A percentile compares a stretch with the other conserved stretches of the same genome.
Evolutionary conservation across 805 yeast genomes (phyloP).

Genomic region (Helenozyma baotianmanensis): DNA sequence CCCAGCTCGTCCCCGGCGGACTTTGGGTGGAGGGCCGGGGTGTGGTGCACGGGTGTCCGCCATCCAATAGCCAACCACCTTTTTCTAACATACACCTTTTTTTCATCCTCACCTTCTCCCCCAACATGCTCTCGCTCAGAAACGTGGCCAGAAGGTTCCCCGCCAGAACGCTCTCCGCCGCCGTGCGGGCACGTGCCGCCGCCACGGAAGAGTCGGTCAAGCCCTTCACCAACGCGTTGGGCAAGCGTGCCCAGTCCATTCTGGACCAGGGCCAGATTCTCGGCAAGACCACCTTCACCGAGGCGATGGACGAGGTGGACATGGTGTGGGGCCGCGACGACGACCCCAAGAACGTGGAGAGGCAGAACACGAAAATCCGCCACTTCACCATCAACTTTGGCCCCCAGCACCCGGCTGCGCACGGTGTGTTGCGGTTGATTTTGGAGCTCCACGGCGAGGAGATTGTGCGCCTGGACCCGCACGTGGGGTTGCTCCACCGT

Average conservation of each 20-base stretch:
- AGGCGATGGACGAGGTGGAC: constrained; percentile 42
- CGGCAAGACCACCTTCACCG: constrained; percentile 42
- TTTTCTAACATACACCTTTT: constrained; percentile 13
- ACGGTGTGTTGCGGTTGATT: constrained; percentile 84
- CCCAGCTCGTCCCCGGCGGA: too few relatives aligned
- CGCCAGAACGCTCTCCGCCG: constrained; percentile 15
- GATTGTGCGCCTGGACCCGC: constrained; percentile 82
- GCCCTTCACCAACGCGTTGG: constrained; percentile 36
- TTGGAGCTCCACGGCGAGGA: constrained; percentile 87
- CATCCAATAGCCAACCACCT: constrained; percentile 15
- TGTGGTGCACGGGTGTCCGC: constrained; percentile 14
- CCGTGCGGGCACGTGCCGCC: constrained; percentile 16
- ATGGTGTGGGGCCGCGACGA: constrained; percentile 42
- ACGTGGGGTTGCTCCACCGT: constrained; percentile 81
- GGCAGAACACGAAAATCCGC: constrained; percentile 57
- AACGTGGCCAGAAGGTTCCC: constrained; percentile 14
- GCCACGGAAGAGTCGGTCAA: constrained; percentile 24
- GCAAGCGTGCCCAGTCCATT: constrained; percentile 32
- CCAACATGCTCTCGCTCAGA: constrained; percentile 13
- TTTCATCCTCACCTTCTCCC: constrained; percentile 7
- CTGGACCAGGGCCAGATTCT: constrained; percentile 29
- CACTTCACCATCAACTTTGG: constrained; percentile 89
- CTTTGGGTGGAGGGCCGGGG: too few relatives aligned
- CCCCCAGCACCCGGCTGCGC: constrained; percentile 95
- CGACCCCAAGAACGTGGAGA: constrained; percentile 38